These are phyloP conservation scores for Alternaria sp. DNA, from an alignment of 2,329 filamentous ascomycete genomes.

Conservation along the genomic window DNA sequence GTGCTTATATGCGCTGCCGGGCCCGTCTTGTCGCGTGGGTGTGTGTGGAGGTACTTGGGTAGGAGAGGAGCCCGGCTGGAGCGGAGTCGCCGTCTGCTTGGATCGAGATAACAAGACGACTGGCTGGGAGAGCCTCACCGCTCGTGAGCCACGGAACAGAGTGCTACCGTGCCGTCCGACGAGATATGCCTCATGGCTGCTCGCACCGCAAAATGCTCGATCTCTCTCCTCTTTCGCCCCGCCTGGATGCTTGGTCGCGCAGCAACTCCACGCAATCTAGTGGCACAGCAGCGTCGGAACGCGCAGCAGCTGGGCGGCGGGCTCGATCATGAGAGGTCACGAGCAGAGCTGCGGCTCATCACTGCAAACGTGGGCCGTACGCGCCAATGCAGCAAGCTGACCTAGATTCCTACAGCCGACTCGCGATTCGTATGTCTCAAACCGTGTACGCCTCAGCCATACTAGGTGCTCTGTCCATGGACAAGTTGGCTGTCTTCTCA, in stretches of 20 bases:
- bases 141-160: slow-evolving; percentile 7
- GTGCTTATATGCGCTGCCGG: slow-evolving; percentile 18
- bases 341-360: slow-evolving; percentile 3
- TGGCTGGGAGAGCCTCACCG: slow-evolving; percentile 18
- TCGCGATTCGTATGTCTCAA: background rate
- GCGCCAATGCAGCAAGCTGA: background rate
- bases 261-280: slow-evolving; percentile 14
- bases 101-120: slow-evolving; percentile 18
- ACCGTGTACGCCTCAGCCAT: background rate
- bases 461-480: background rate
- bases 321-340: slow-evolving; percentile 13
- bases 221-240: slow-evolving; percentile 6
- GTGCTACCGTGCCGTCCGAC: slow-evolving; percentile 7
- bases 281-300: slow-evolving; percentile 18
- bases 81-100: slow-evolving; percentile 24
- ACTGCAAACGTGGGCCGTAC: background rate
- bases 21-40: background rate
- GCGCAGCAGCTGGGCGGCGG: background rate
- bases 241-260: slow-evolving; percentile 5
- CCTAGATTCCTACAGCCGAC: background rate
- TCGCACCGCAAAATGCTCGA: background rate
- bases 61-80: slow-evolving; percentile 13
- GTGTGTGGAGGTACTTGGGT: background rate
- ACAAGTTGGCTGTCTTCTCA: slow-evolving; percentile 2
- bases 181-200: slow-evolving; percentile 1